A percentile compares a stretch with the other conserved stretches of the same genome.
These are phyloP conservation scores for Polytrichum commune DNA, from an alignment of 225 moss, liverwort and hornwort genomes.

Conservation along the genomic window DNA sequence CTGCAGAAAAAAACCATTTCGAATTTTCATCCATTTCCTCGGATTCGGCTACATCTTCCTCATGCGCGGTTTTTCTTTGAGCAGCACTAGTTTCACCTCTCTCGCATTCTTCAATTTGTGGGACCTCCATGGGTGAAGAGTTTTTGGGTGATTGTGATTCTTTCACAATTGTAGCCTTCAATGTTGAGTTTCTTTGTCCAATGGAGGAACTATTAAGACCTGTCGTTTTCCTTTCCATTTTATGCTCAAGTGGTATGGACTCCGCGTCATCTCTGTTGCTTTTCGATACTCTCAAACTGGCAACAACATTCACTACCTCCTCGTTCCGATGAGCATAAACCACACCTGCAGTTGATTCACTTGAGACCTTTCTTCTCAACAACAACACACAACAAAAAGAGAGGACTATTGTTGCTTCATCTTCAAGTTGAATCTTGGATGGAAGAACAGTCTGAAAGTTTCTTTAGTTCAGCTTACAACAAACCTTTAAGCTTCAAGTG, in stretches of 20 bases:
- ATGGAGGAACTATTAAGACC: not conserved
- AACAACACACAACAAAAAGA: not conserved
- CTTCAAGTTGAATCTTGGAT: too few species aligned
- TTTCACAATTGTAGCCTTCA: slow-evolving; percentile 10
- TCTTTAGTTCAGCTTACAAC: too few species aligned
- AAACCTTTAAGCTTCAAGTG: too few species aligned
- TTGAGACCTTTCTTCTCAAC: not conserved
- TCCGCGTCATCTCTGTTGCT: not conserved
- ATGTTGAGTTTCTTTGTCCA: slow-evolving; percentile 3
- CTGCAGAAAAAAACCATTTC: slow-evolving; percentile 39
- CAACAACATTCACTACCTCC: slow-evolving; percentile 71
- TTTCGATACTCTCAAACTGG: slow-evolving; percentile 3
- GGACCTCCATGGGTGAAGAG: not conserved
- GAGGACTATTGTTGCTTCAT: too few species aligned
- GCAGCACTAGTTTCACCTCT: slow-evolving; percentile 1
- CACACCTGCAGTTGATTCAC: slow-evolving; percentile 53
- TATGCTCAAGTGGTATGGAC: not conserved
- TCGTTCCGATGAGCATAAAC: slow-evolving; percentile 93
- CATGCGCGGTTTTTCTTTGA: slow-evolving; percentile 14
- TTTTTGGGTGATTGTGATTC: slow-evolving; percentile 2
- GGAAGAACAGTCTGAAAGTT: too few species aligned
- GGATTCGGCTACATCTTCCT: slow-evolving; percentile 41
- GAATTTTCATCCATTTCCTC: slow-evolving; percentile 44
- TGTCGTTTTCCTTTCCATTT: not conserved
- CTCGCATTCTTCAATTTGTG: not conserved